Evolutionary conservation across 176 grass and related monocot species (phyloP).

Genomic region (Elymus sibiricus): DNA sequence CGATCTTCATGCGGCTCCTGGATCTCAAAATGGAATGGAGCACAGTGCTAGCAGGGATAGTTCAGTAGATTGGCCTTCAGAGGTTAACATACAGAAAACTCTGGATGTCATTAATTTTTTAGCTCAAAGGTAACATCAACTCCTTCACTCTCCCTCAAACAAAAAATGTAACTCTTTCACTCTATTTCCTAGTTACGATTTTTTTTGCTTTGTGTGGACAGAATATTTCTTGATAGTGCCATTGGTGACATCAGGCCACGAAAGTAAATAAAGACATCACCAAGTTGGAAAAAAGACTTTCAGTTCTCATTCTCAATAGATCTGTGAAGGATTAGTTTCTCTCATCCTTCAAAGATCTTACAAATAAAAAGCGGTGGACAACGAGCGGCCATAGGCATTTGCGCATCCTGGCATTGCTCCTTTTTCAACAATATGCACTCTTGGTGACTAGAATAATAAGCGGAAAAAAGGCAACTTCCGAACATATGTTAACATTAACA

Average conservation of each 20-base stretch:
- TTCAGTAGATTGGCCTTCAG: constrained; percentile 70
- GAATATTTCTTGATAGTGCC: neutral
- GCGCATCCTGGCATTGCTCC: neutral
- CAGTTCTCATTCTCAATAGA: neutral
- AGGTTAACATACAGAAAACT: constrained; percentile 62
- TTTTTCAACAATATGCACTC: neutral
- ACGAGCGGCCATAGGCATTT: neutral
- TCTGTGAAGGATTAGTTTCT: neutral
- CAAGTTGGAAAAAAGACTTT: neutral
- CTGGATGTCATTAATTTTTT: constrained; percentile 74
- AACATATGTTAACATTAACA: neutral
- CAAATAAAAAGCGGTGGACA: neutral
- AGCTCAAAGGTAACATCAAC: constrained; percentile 54
- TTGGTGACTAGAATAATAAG: neutral
- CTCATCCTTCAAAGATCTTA: neutral
- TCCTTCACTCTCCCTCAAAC: neutral
- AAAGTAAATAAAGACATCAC: neutral
- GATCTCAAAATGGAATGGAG: constrained; percentile 89
- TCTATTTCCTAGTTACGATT: neutral
- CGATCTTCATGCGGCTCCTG: constrained; percentile 92
- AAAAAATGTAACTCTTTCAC: neutral
- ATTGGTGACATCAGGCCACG: constrained; percentile 14
- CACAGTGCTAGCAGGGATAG: constrained; percentile 95
- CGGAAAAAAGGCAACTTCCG: neutral
- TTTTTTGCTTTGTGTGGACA: neutral